Evolutionary conservation across 768 basidiomycete species (phyloP).

Genomic region (Suillus subaureus): DNA sequence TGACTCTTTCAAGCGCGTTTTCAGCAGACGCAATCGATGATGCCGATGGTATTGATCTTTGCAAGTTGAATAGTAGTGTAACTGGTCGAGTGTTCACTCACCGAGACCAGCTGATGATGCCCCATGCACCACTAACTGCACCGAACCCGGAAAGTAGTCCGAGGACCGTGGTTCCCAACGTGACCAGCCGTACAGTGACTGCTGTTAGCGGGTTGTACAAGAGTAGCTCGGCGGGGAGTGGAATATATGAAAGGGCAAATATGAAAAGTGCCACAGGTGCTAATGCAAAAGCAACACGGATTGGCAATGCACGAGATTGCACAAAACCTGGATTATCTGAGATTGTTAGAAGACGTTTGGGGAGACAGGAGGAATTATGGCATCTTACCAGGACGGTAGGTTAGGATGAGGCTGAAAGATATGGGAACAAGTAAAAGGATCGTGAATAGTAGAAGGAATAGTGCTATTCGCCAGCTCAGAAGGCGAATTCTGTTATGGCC

Average conservation of each 20-base stretch:
- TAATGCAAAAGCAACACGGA: constrained; percentile 43
- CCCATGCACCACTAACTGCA: constrained; percentile 69
- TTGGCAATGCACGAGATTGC: constrained; percentile 32
- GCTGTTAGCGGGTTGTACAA: constrained; percentile 46
- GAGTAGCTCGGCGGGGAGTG: constrained; percentile 57
- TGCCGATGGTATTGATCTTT: constrained; percentile 25
- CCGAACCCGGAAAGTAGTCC: constrained; percentile 82
- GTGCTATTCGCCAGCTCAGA: constrained; percentile 69
- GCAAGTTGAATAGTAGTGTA: constrained; percentile 6
- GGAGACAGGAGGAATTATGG: background rate
- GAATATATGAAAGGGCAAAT: constrained; percentile 64
- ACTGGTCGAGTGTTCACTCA: background rate
- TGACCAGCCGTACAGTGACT: constrained; percentile 63
- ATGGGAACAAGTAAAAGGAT: constrained; percentile 74
- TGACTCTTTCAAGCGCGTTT: constrained; percentile 58
- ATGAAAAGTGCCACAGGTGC: constrained; percentile 58
- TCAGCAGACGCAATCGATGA: constrained; percentile 51
- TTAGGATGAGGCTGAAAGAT: constrained; percentile 60
- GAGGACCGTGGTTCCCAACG: constrained; percentile 78
- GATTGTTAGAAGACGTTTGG: background rate
- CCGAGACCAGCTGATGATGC: constrained; percentile 7
- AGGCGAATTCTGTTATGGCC: constrained; percentile 51
- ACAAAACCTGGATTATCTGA: constrained; percentile 6
- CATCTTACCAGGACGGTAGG: constrained; percentile 38
- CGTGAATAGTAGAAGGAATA: constrained; percentile 57